Conservation (phyloP, 352 stramenopile species). For the Globisporangium viniferum region DNA sequence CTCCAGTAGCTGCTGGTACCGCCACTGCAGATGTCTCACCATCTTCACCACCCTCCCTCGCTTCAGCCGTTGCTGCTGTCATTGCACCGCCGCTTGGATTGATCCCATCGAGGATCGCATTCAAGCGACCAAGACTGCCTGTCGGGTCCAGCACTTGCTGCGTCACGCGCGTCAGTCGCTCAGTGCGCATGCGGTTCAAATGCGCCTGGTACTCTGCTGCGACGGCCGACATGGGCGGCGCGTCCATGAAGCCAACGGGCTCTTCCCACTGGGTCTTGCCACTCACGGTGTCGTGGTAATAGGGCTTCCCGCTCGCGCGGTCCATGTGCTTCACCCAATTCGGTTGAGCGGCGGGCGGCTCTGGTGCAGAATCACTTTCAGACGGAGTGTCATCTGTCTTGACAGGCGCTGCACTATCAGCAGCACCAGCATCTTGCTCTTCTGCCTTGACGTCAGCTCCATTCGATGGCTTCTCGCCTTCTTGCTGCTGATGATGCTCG, state of each 20-base stretch:
- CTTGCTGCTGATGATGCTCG: neutral
- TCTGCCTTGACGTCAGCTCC: conserved; percentile 3
- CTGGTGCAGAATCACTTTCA: neutral
- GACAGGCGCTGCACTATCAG: neutral
- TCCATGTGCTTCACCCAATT: conserved; percentile 81
- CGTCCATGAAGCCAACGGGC: conserved; percentile 46
- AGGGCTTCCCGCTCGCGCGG: conserved; percentile 56
- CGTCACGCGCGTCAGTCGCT: conserved; percentile 49
- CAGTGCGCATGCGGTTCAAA: conserved; percentile 46
- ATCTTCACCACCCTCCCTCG: conserved; percentile 2
- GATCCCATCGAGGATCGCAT: conserved; percentile 68
- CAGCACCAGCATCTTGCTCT: neutral
- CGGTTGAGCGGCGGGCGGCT: neutral
- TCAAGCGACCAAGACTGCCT: conserved; percentile 65
- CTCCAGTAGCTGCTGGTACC: neutral
- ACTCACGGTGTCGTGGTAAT: conserved; percentile 66
- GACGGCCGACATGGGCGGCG: conserved; percentile 13
- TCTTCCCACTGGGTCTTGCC: conserved; percentile 70
- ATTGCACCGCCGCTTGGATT: conserved; percentile 18
- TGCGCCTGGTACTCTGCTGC: conserved; percentile 66
- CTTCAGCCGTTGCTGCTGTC: neutral
- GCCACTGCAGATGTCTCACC: neutral
- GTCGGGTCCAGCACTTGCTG: conserved; percentile 68
- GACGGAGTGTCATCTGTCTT: neutral
- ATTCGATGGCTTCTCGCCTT: neutral